Conservation (phyloP, 768 basidiomycete genomes). For the Boletus speciosus region DNA sequence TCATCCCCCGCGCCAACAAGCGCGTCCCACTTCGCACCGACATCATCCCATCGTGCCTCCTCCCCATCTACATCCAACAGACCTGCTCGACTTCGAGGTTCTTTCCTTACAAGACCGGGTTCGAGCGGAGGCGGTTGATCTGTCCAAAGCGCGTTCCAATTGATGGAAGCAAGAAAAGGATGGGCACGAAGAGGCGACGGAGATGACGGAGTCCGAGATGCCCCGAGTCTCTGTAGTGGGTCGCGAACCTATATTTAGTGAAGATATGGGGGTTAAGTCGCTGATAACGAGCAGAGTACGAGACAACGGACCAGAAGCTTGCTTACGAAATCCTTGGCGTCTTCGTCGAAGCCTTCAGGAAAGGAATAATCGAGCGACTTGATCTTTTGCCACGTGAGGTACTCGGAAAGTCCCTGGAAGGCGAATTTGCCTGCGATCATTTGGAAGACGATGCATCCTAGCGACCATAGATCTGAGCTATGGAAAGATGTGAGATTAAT, state of each 20-base stretch:
- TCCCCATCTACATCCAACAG: constrained; percentile 28
- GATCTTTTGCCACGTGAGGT: constrained; percentile 94
- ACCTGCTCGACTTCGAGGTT: constrained; percentile 19
- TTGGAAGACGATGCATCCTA: constrained; percentile 92
- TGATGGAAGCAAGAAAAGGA: constrained; percentile 55
- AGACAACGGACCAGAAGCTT: constrained; percentile 57
- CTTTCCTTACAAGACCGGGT: constrained; percentile 55
- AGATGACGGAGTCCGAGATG: constrained; percentile 38
- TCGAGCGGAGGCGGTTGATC: constrained; percentile 55
- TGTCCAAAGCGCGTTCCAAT: constrained; percentile 67
- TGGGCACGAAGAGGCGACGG: constrained; percentile 52
- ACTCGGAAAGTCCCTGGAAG: constrained; percentile 88
- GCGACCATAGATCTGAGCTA: constrained; percentile 93
- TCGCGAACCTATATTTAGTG: constrained; percentile 50
- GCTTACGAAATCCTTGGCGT: constrained; percentile 77
- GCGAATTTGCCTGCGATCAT: constrained; percentile 90
- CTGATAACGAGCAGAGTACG: not conserved
- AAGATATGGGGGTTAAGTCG: not conserved
- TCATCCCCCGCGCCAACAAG: constrained; percentile 34
- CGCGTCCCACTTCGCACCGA: constrained; percentile 54
- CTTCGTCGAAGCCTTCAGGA: constrained; percentile 79
- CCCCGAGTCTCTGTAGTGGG: constrained; percentile 58
- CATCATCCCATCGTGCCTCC: constrained; percentile 45
- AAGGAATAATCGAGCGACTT: constrained; percentile 83
- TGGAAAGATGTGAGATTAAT: not conserved